Conservation (phyloP, 495 filamentous ascomycete species). For the Saxophila tyrrhenica region DNA sequence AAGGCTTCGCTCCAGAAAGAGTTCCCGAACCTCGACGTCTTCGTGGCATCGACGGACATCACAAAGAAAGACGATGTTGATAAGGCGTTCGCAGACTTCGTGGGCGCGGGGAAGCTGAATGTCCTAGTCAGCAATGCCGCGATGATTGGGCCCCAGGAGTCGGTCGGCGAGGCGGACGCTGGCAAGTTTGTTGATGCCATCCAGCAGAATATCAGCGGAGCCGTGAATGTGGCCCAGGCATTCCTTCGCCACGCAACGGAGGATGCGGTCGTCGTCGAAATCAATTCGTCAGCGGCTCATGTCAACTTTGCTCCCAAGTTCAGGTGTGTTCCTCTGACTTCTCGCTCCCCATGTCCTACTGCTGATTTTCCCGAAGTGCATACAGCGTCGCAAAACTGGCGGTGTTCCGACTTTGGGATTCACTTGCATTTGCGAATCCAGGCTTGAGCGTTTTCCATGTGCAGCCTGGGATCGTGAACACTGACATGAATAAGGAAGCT, state of each 20-base stretch:
- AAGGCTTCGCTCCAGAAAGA: constrained; percentile 23
- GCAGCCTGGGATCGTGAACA: constrained; percentile 37
- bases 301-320: constrained; percentile 26
- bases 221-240: constrained; percentile 29
- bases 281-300: constrained; percentile 30
- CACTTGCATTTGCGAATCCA: constrained; percentile 27
- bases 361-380: constrained; percentile 6
- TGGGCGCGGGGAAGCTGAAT: constrained; percentile 25
- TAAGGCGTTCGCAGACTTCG: constrained; percentile 31
- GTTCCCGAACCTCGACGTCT: constrained; percentile 23
- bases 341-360: no score
- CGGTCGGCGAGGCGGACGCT: constrained; percentile 21
- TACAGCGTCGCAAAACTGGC: constrained; percentile 36
- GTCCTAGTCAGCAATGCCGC: constrained; percentile 27
- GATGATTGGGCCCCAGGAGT: constrained; percentile 26
- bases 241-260: constrained; percentile 32
- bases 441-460: constrained; percentile 33
- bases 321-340: no score
- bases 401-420: constrained; percentile 32
- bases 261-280: constrained; percentile 31
- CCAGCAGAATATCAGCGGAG: constrained; percentile 29
- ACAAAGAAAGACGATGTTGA: constrained; percentile 33
- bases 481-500: constrained; percentile 32
- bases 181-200: constrained; percentile 27
- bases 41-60: constrained; percentile 30